phyloP scores from a whole-genome alignment of 352 stramenopile genomes.

The Pythium sp. region DNA sequence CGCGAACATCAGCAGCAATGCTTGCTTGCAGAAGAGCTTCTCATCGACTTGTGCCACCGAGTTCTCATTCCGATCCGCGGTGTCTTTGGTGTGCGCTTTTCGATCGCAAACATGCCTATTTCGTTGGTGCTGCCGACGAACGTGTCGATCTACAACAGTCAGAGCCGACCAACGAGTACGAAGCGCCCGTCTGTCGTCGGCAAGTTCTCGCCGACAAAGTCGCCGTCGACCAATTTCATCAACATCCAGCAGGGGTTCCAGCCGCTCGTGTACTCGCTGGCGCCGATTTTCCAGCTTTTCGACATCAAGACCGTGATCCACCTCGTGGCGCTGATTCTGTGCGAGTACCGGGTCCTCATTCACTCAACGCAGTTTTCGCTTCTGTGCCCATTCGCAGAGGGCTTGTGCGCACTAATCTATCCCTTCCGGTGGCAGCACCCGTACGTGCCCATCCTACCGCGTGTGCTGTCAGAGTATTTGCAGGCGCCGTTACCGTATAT shows the following conservation, averaged over 20 bases:
- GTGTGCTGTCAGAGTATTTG: conserved; percentile 79
- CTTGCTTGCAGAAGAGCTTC: conserved; percentile 27
- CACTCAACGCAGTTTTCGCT: conserved; percentile 77
- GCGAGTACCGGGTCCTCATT: conserved; percentile 77
- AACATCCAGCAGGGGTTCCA: conserved; percentile 54
- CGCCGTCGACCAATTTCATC: conserved; percentile 39
- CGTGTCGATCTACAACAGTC: conserved; percentile 47
- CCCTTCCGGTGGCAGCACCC: conserved; percentile 85
- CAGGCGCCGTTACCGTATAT: conserved; percentile 84
- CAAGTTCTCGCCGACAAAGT: conserved; percentile 43
- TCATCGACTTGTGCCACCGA: conserved; percentile 53
- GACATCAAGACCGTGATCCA: conserved; percentile 72
- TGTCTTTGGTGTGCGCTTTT: conserved; percentile 63
- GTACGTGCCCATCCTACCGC: conserved; percentile 79
- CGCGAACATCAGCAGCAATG: neutral
- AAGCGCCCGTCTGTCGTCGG: conserved; percentile 5
- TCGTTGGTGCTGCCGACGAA: conserved; percentile 49
- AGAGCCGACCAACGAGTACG: conserved; percentile 6
- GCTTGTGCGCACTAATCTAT: conserved; percentile 76
- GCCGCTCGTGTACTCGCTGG: conserved; percentile 66
- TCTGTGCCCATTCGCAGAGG: conserved; percentile 70
- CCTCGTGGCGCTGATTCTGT: conserved; percentile 64
- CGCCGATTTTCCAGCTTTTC: conserved; percentile 69
- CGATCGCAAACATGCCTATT: conserved; percentile 31
- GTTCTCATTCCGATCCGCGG: conserved; percentile 61